phyloP scores from a whole-genome alignment of 305 asterid species.

The Solanum hybrid region DNA sequence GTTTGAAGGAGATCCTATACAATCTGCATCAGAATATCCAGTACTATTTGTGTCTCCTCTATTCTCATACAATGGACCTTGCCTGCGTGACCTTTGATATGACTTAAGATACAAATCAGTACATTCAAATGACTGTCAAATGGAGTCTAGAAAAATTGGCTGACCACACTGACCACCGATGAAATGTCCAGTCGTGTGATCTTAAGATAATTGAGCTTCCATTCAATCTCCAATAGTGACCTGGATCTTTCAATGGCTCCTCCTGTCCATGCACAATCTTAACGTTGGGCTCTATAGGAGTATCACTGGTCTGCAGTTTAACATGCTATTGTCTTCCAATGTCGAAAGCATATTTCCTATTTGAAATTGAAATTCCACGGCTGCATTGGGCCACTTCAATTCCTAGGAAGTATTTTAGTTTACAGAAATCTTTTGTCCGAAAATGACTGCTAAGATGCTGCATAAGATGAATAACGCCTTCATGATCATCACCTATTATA shows the following conservation, averaged over 20 bases:
- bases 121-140: background rate
- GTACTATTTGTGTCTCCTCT: background rate
- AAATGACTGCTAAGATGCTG: background rate
- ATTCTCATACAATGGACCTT: background rate
- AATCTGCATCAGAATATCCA: background rate
- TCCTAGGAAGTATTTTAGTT: background rate
- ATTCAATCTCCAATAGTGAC: background rate
- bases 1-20: background rate
- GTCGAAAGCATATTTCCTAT: background rate
- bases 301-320: background rate
- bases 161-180: background rate
- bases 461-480: background rate
- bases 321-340: background rate
- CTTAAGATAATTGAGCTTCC: background rate
- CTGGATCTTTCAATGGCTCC: background rate
- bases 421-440: background rate
- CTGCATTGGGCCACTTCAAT: background rate
- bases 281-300: background rate
- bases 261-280: background rate
- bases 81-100: background rate
- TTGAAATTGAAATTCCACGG: background rate
- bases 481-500: background rate
- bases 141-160: background rate
- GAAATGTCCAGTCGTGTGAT: background rate
- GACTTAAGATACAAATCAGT: background rate